Evolutionary conservation across 2,329 filamentous ascomycete genomes (phyloP).

Genomic region (Lasiodiplodia sp.): DNA sequence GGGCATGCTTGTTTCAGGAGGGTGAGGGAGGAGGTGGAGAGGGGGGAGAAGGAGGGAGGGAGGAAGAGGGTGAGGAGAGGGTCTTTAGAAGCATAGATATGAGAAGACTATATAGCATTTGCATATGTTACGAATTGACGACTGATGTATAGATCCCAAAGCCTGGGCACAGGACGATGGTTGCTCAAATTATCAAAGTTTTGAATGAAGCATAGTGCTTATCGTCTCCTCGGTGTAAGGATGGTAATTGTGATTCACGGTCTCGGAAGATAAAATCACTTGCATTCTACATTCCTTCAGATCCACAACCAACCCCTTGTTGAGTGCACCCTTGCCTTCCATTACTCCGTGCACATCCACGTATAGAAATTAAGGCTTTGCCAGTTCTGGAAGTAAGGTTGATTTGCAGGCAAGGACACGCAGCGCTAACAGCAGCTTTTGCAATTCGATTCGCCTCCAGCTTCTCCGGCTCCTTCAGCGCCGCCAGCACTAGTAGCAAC

Average conservation of each 20-base stretch:
- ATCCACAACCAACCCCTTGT: background rate
- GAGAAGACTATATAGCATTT: background rate
- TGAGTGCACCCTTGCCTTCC: background rate
- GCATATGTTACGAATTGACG: background rate
- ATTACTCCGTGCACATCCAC: background rate
- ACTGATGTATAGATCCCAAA: background rate
- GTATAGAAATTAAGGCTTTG: no score
- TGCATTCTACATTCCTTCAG: background rate
- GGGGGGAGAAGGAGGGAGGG: background rate
- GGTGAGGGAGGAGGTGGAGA: background rate
- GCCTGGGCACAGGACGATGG: no score
- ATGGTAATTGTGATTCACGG: background rate
- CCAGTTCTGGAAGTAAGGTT: no score
- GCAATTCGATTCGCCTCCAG: no score
- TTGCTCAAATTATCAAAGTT: no score
- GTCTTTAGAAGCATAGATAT: background rate
- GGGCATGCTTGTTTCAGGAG: background rate
- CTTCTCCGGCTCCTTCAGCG: no score
- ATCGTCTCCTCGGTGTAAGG: no score
- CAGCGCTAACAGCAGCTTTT: no score
- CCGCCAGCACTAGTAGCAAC: no score
- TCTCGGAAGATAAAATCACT: background rate
- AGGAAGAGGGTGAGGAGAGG: background rate
- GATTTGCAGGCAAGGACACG: no score
- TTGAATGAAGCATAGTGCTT: no score